Base-by-base conservation (phyloP, 1,139 yeast species). In the Nematodospora anomalae region DNA sequence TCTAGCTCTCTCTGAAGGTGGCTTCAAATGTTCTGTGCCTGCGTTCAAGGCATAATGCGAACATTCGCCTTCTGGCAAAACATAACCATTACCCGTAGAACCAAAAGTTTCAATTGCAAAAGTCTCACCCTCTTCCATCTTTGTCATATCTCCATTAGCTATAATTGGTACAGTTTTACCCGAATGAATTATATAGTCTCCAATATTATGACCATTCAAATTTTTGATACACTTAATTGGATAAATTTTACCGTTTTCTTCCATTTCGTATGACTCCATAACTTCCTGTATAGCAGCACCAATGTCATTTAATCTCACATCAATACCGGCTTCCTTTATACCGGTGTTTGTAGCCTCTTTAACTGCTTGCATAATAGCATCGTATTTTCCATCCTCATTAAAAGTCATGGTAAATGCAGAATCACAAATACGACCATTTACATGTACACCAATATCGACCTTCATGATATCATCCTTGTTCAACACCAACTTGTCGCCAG, bases 101-200 rank as follows among this genome's bases (percentile, higher is more conserved):
- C 98, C 98, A 55, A 92, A 92, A 3, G 99, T 92, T 64, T 92
- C 99, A 55, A 94, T 90, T 39, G 99, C 99, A 71, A 88, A 92
- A 3, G 89, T 83, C 60, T 92, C 98, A 44, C 97, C 97, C 67
- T 92, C 99, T 61, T 94, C 99, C 97, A 92, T 90, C 71, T 90
- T 90, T 16, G 97, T 90, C 63, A 77, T 78, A 60, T 92, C 98
- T 9, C 90, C 92, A 52, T 86, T 87, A 55, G 90, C 84, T 28
- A 92, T 95, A 55, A 94, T 92, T 14, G 99, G 99, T 32, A 92
- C 97, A 14, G 94, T 80, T 60, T 92, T 92, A 45, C 97, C 97
- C 26, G 90, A 94, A 62, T 92, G 99, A 53, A 92, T 92, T 36
- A 72, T 73, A 62, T 73, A 89, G 38, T 83, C 90, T 25, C 78